Conservation (phyloP, 805 yeast genomes). For the Saturnispora dispora region DNA sequence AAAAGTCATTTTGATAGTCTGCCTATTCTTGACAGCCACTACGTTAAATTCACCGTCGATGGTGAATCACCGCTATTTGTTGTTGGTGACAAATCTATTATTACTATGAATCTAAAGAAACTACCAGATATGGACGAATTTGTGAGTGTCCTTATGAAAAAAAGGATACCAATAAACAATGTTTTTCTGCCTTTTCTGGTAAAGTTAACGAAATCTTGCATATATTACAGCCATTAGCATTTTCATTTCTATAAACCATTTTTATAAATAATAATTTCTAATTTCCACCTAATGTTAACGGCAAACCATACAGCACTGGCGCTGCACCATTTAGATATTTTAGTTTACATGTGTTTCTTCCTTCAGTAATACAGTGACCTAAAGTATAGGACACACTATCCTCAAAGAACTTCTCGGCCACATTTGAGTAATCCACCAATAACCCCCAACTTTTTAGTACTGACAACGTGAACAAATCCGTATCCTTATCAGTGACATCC, state of each 20-base stretch:
- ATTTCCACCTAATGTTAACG: conserved; percentile 31
- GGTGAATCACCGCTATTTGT: background rate
- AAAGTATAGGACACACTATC: conserved; percentile 26
- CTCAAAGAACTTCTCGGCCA: conserved; percentile 14
- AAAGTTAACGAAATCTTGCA: background rate
- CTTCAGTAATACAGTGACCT: conserved; percentile 46
- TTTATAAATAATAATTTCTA: background rate
- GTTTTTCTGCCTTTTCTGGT: background rate
- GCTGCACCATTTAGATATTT: conserved; percentile 84
- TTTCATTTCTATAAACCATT: background rate
- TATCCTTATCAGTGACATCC: conserved; percentile 97
- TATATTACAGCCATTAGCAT: background rate
- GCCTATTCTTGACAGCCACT: no score
- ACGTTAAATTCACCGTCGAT: background rate
- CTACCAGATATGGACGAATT: background rate
- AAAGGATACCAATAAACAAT: background rate
- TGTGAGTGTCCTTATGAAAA: background rate
- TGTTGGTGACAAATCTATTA: background rate
- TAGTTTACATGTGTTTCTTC: conserved; percentile 63
- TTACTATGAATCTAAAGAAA: background rate
- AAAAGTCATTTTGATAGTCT: background rate
- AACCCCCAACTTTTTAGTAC: conserved; percentile 64
- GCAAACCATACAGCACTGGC: conserved; percentile 85
- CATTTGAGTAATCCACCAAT: conserved; percentile 23
- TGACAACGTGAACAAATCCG: conserved; percentile 63